These are phyloP conservation scores for Galerina sulciceps DNA, from an alignment of 768 basidiomycete species.

Conservation along the genomic window DNA sequence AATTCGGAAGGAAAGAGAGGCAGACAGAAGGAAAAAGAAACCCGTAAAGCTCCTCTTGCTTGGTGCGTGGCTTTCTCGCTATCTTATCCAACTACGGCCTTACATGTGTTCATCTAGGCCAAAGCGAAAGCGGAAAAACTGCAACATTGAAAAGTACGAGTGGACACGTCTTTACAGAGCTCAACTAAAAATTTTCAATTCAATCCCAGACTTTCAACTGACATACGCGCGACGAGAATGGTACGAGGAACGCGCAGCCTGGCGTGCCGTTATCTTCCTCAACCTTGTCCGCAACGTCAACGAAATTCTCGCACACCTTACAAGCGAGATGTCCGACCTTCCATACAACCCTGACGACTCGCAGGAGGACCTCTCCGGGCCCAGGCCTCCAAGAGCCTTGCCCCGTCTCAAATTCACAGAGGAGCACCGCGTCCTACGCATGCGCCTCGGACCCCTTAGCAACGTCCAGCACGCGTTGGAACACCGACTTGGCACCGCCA, in stretches of 20 bases:
- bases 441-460: conserved; percentile 61
- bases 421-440: conserved; percentile 61
- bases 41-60: conserved; percentile 78
- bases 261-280: conserved; percentile 78
- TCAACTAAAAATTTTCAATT: background rate
- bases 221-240: conserved; percentile 74
- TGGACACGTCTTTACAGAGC: background rate
- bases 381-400: conserved; percentile 38
- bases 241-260: conserved; percentile 68
- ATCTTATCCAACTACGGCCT: conserved; percentile 2
- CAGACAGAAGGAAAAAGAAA: conserved; percentile 62
- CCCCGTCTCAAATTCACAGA: conserved; percentile 59
- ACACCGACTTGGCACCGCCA: conserved; percentile 58
- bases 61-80: conserved; percentile 39
- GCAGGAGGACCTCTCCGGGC: conserved; percentile 36
- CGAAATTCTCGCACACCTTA: conserved; percentile 59
- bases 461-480: conserved; percentile 66
- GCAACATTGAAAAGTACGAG: conserved; percentile 75
- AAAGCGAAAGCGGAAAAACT: conserved; percentile 81
- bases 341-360: conserved; percentile 43
- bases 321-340: conserved; percentile 57
- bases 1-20: conserved; percentile 62
- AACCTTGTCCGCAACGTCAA: conserved; percentile 81
- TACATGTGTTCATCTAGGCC: conserved; percentile 37
- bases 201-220: conserved; percentile 66